Evolutionary conservation across 78 protist genomes (phyloP), one percentile per base, ranked within the genome.

Genomic region (Thecamonas trahens): DNA sequence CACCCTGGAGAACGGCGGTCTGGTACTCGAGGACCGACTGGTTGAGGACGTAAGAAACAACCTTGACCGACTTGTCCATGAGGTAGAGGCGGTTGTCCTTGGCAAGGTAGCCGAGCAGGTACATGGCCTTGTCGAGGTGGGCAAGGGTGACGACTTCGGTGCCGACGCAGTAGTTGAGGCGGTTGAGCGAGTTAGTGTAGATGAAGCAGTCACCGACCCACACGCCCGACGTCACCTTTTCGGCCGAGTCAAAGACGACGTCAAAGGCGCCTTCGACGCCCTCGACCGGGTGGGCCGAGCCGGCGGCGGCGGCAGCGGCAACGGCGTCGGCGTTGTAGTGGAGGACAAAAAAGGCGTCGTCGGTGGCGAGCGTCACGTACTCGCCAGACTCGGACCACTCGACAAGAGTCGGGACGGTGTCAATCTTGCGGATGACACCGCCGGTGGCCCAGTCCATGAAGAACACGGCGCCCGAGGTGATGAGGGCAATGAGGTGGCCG

Each of bases 161-260:
- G 8, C 99, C 99, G 37, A 95, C 87, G 38, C 74, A 82, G 70
- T 96, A 96, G 77, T 89, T 90, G 63, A 97, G 85, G 26, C 95
- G 78, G 38, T 82, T 67, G 38, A 22, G 62, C 26, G 39, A 34
- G 77, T 78, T 93, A 50, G 92, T 82, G 88, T 86, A 97, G 67
- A 95, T 47, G 44, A 97, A 94, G 85, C 96, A 92, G 49, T 92
- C 96, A 31, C 97, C 98, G 17, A 91, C 89, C 97, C 97, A 96
- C 61, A 34, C 62, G 26, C 64, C 13, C 62, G 61, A 28, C 4
- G 34, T 67, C 8, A 6, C n/a, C 39, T 0, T 38, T 54, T 88
- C 91, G 44, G 26, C 37, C 17, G 88, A 62, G 67, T 90, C 96
- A 38, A 80, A 74, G 15, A 80, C 49, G 35, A 92, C 82, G 32